Evolutionary conservation across 2,329 filamentous ascomycete species (phyloP), one percentile per base, ranked within the genome.

Genomic region (Dactylellina cionopaga): DNA sequence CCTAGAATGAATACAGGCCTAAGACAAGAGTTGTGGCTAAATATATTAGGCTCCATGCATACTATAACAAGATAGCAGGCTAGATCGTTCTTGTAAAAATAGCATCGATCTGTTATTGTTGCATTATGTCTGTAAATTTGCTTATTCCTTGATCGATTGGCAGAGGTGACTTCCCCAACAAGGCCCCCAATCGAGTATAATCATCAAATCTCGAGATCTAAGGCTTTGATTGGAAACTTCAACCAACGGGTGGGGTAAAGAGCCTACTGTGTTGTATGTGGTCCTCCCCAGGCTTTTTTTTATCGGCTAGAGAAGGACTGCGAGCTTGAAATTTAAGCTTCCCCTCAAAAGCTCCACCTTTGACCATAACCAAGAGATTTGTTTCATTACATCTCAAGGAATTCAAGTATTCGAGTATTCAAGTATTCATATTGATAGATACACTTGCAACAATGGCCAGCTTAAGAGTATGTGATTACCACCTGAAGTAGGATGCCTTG

Each of bases 251-350:
- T 35, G 43, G 49, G 49, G 58, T 56, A 44, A 19, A 15, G n/a
- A 39, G 44, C 19, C 44, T 19, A 25, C 37, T 63, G 65, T 54
- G 65, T 63, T 63, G 65, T 41, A 43, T 47, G 15, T 39, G 15
- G 31, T 3, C 24, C 5, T 4, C 9, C 3, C 5, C 10, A 2
- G 44, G 52, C 44, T 11, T 31, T 15, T 24, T 55, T 19, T 41
- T 39, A 15, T 58, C 62, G 62, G 62, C 33, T 66, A 66, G 51
- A 56, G 43, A 66, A 58, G 62, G 62, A 19, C 13, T n/a, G n/a
- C n/a, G n/a, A n/a, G n/a, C n/a, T n/a, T n/a, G 31, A 25, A 19
- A 3, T 54, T n/a, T 54, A 19, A 5, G 29, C 22, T 55, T 55
- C 51, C 51, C 51, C 49, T 54, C 33, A 27, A 29, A 55, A 55